Conservation (phyloP, 2,329 filamentous ascomycete genomes). For the Alternaria rosae region DNA sequence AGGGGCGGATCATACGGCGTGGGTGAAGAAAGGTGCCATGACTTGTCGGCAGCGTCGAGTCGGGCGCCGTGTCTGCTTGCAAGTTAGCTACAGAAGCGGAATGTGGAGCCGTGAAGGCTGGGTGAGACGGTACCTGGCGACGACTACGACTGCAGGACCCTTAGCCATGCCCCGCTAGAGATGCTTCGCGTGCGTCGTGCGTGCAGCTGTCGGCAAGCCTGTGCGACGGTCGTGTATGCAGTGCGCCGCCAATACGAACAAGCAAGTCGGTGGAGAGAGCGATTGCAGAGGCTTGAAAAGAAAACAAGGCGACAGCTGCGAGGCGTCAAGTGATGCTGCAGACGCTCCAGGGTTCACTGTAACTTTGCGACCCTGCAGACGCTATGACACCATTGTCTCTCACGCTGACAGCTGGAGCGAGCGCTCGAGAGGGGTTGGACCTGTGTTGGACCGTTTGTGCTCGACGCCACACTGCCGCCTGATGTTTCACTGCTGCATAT, state of each 20-base stretch:
- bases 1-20: constrained; percentile 95
- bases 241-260: constrained; percentile 1
- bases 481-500: neutral
- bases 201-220: constrained; percentile 16
- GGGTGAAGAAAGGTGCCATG: constrained; percentile 92
- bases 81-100: constrained; percentile 21
- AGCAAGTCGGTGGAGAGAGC: neutral
- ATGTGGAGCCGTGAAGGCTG: constrained; percentile 3
- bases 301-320: neutral
- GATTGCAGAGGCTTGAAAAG: neutral
- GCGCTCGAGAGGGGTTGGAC: neutral
- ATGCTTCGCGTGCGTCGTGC: constrained; percentile 22
- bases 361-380: constrained; percentile 23
- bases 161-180: constrained; percentile 49
- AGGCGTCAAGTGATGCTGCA: constrained; percentile 11
- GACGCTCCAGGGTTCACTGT: constrained; percentile 14
- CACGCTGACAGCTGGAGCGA: neutral
- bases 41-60: constrained; percentile 91
- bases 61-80: constrained; percentile 80
- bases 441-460: neutral
- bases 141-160: constrained; percentile 58
- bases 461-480: neutral
- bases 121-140: constrained; percentile 53
- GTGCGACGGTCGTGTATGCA: constrained; percentile 17
- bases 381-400: constrained; percentile 32